Evolutionary conservation across 208 protist species (phyloP), one percentile per base, ranked within the genome.

Genomic region (Tritrichomonas foetus): DNA sequence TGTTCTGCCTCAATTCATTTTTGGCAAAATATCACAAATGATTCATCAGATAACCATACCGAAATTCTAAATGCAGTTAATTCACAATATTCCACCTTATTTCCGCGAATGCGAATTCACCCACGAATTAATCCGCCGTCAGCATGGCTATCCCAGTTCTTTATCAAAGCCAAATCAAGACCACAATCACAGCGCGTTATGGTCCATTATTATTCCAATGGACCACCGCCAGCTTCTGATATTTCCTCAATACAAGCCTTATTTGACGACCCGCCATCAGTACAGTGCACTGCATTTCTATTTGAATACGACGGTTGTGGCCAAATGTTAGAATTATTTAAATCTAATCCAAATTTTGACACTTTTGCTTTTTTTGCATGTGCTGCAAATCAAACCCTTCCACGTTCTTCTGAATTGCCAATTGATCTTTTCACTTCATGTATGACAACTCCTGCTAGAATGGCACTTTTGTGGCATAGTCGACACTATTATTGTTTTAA

Each of bases 381-480:
- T 39, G 78, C 27, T 39, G 14, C 47, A 39, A 53, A 47, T 13
- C n/a, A 89, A 50, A 89, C 0, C 33, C 47, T 89, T n/a, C 78
- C 78, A 36, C 8, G 78, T 20, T 89, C 78, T 11, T 36, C 78
- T 39, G 78, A 57, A 33, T 39, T 89, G 20, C 78, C 78, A 27
- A 20, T 44, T 89, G 78, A 53, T 57, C 22, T 89, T 39, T 89
- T 89, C 39, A 89, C 78, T 22, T 89, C 78, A 39, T 89, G 78
- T 39, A 89, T 89, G 78, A 89, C 78, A 57, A 61, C 78, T 39
- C 78, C 78, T 20, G 78, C 78, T 36, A 3, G 47, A 0, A 89
- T 57, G 25, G 78, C 78, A 27, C 39, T 89, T 22, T 47, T 89
- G 0, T 57, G 41, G 41, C 78, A 89, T 57, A 47, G n/a, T 57